Evolutionary conservation across 345 rosid species (phyloP).

Genomic region (Salix suchowensis): DNA sequence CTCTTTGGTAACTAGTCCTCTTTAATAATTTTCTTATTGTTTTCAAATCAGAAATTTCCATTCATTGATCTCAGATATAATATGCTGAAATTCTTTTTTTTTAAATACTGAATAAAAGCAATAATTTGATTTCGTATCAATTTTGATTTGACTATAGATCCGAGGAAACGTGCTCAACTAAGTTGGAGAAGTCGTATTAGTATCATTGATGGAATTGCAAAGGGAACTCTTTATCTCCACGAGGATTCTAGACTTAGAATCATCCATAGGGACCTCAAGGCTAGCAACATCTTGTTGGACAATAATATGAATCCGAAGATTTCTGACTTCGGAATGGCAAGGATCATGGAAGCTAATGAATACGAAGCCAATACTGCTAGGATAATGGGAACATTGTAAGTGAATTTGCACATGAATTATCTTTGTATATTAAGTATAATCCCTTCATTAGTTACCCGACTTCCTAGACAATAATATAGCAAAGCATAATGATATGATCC

Average conservation of each 20-base stretch:
- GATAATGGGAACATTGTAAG: slow-evolving; percentile 56
- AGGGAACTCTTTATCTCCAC: slow-evolving; percentile 38
- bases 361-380: slow-evolving; percentile 37
- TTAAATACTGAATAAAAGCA: neutral
- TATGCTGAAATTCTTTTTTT: neutral
- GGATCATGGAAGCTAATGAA: slow-evolving; percentile 35
- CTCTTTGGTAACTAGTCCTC: slow-evolving; percentile 36
- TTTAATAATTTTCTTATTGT: neutral
- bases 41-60: neutral
- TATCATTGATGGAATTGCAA: slow-evolving; percentile 33
- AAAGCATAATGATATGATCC: neutral
- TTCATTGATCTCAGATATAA: neutral
- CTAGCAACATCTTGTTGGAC: slow-evolving; percentile 51
- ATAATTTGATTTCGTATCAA: neutral
- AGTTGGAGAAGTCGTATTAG: slow-evolving; percentile 23
- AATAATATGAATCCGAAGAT: slow-evolving; percentile 52
- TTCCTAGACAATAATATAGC: neutral
- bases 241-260: slow-evolving; percentile 53
- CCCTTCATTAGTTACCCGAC: too few relatives aligned
- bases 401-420: neutral
- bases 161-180: slow-evolving; percentile 11
- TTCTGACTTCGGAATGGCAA: slow-evolving; percentile 61
- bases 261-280: slow-evolving; percentile 56
- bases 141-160: slow-evolving; percentile 16
- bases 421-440: too few relatives aligned